Percentiles rank a stretch among this genome's conserved stretches.
Evolutionary conservation across 2,329 filamentous ascomycete species (phyloP).

Genomic region (Aspergillus uvarum): DNA sequence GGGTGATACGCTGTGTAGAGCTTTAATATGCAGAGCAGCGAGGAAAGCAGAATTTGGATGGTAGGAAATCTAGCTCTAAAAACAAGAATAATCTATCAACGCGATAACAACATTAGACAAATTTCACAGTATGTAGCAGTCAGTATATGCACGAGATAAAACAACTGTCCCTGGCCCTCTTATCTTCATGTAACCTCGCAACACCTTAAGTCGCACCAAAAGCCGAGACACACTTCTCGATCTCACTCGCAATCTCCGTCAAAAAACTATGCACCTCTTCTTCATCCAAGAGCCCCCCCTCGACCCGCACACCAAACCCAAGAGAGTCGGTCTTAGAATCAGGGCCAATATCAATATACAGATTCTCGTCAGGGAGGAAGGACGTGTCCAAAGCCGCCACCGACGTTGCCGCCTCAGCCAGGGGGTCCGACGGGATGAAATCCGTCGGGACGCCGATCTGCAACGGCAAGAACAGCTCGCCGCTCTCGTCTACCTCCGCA

Average conservation of each 20-base stretch:
- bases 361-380: conserved; percentile 23
- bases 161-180: no score
- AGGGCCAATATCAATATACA: conserved; percentile 30
- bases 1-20: no score
- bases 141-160: no score
- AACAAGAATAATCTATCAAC: no score
- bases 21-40: no score
- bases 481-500: not conserved
- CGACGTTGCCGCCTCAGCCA: conserved; percentile 16
- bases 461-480: conserved; percentile 23
- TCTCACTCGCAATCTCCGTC: conserved; percentile 19
- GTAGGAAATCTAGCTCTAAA: no score
- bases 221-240: conserved; percentile 17
- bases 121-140: no score
- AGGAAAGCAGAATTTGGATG: no score
- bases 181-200: no score
- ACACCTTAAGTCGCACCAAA: not conserved
- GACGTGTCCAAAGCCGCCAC: conserved; percentile 25
- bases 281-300: conserved; percentile 23
- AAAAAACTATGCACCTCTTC: conserved; percentile 20
- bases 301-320: conserved; percentile 30
- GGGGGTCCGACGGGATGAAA: conserved; percentile 22
- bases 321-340: conserved; percentile 25
- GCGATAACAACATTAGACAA: no score
- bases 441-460: conserved; percentile 29